Evolutionary conservation across 2,329 filamentous ascomycete genomes (phyloP).

Genomic region (Colletotrichum acutatum): DNA sequence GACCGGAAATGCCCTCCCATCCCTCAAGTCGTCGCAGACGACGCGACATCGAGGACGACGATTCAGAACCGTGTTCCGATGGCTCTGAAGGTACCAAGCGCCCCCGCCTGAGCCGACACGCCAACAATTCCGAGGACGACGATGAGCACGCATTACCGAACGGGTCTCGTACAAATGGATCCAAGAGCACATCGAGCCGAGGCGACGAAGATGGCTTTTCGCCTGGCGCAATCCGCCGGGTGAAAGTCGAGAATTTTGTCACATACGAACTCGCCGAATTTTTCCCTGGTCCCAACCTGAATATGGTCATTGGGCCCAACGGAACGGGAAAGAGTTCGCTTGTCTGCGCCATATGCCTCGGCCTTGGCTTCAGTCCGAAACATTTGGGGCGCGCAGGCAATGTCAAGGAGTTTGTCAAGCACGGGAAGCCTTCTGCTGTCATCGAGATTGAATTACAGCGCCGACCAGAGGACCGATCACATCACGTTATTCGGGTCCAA

Average conservation of each 20-base stretch:
- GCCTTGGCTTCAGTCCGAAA: constrained; percentile 84
- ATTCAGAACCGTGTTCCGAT: constrained; percentile 44
- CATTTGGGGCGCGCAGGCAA: constrained; percentile 88
- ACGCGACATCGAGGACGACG: constrained; percentile 51
- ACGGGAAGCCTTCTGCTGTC: constrained; percentile 78
- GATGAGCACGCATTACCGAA: constrained; percentile 27
- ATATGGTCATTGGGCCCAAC: constrained; percentile 99
- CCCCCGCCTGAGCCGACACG: constrained; percentile 44
- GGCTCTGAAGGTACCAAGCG: constrained; percentile 49
- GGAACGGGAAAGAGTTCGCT: constrained; percentile 97
- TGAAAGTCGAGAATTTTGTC: constrained; percentile 89
- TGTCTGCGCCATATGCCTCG: constrained; percentile 95
- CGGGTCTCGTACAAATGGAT: constrained; percentile 20
- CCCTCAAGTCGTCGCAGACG: constrained; percentile 45
- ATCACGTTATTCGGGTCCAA: constrained; percentile 78
- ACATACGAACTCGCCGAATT: constrained; percentile 96
- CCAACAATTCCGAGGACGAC: constrained; percentile 33
- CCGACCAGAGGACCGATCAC: constrained; percentile 66
- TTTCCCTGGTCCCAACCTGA: constrained; percentile 88
- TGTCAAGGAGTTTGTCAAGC: constrained; percentile 91
- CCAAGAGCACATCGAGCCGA: constrained; percentile 28
- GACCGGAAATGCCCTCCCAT: constrained; percentile 8
- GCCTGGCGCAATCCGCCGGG: constrained; percentile 88
- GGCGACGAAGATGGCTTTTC: constrained; percentile 57
- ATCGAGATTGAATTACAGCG: constrained; percentile 93